Conservation (phyloP, 2,329 filamentous ascomycete species). For the Fusarium citri region DNA sequence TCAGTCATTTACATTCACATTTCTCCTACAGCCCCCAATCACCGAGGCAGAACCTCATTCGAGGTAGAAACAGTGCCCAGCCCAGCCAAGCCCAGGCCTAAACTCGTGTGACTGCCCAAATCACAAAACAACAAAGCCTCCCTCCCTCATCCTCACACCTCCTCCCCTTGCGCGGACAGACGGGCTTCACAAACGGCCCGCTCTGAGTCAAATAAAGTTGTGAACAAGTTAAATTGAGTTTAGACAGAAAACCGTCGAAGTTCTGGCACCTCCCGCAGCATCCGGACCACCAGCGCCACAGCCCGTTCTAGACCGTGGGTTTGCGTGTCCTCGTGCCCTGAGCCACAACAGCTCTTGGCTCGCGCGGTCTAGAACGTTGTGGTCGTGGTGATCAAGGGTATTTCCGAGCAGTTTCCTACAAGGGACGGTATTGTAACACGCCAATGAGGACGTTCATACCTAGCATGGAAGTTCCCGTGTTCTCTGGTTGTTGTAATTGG, state of each 20-base stretch:
- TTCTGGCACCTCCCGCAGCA: constrained; percentile 18
- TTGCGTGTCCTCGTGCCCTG: background rate
- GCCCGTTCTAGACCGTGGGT: constrained; percentile 31
- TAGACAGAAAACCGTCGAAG: constrained; percentile 22
- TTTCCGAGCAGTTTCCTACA: constrained; percentile 42
- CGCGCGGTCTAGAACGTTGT: constrained; percentile 20
- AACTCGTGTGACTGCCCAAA: constrained; percentile 12
- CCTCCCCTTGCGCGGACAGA: constrained; percentile 1
- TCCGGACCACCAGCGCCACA: constrained; percentile 32
- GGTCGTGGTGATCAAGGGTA: constrained; percentile 23
- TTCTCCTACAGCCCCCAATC: background rate
- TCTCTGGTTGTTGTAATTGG: constrained; percentile 15
- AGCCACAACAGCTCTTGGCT: background rate
- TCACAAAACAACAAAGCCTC: constrained; percentile 7
- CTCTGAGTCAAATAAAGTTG: background rate
- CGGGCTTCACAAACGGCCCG: constrained; percentile 7
- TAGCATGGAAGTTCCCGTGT: background rate
- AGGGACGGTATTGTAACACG: background rate
- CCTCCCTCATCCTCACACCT: background rate
- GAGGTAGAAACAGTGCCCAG: background rate
- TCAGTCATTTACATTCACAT: constrained; percentile 8
- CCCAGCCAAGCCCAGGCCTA: background rate
- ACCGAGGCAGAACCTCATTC: constrained; percentile 1
- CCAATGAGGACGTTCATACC: constrained; percentile 6
- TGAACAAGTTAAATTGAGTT: background rate